Percentiles rank a stretch among this genome's conserved stretches.
These are phyloP conservation scores for Cutaneotrichosporon sp. DNA, from an alignment of 1,284 basidiomycete species.

Conservation along the genomic window DNA sequence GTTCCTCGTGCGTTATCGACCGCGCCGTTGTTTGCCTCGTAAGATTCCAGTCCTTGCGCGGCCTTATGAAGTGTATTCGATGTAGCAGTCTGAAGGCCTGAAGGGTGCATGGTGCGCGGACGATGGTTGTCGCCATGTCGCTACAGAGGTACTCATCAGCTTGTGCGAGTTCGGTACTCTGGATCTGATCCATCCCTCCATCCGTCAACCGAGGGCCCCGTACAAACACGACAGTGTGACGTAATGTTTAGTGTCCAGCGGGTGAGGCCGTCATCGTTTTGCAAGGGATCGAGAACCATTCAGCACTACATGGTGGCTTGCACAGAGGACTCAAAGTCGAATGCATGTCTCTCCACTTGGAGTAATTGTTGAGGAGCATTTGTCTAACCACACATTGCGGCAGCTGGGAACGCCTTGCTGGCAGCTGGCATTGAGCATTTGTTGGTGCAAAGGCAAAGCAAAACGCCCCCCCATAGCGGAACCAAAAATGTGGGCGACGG, in stretches of 20 bases:
- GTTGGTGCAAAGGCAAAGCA: not conserved
- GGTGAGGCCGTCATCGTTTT: not conserved
- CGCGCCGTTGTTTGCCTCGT: slow-evolving; percentile 13
- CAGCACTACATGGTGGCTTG: too few species aligned
- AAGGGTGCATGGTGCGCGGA: too few species aligned
- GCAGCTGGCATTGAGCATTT: too few species aligned
- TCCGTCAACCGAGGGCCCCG: not conserved
- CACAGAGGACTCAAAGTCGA: too few species aligned
- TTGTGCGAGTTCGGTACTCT: too few species aligned
- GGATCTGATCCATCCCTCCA: not conserved
- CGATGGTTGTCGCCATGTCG: not conserved
- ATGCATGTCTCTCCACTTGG: too few species aligned
- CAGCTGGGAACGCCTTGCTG: too few species aligned
- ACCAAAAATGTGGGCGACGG: not conserved
- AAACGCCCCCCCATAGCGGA: not conserved
- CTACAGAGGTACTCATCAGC: too few species aligned
- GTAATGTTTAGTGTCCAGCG: not conserved
- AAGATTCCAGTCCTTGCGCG: slow-evolving; percentile 10
- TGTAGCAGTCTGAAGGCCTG: too few species aligned
- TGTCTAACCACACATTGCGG: too few species aligned
- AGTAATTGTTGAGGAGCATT: too few species aligned
- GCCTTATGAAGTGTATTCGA: slow-evolving; percentile 17
- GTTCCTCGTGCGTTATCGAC: not conserved
- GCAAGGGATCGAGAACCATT: too few species aligned
- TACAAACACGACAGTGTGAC: not conserved